Base-by-base conservation (phyloP, 1,284 basidiomycete genomes). In the Mycena sp. region DNA sequence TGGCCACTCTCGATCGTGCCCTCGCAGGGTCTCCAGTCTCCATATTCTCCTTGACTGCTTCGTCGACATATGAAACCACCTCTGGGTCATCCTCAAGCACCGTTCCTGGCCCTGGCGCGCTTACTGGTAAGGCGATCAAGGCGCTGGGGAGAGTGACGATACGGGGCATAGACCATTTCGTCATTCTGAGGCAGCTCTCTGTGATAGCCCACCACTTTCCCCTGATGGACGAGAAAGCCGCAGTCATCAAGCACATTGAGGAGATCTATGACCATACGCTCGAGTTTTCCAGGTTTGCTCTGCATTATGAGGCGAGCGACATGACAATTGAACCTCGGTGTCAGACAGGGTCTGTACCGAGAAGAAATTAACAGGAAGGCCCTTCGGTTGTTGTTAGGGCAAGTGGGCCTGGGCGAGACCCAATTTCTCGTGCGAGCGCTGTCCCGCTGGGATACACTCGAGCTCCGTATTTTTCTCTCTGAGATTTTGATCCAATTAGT, bases 361-460 rank as follows among this genome's bases (percentile, higher is more conserved):
- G 43, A 57, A 19, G 58, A 65, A 32, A 50, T 65, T 5, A 61
- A 65, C 19, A 11, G 45, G 11, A 57, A 49, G 30, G 62, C 63
- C 0, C 54, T 64, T 0, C 41, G 55, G 32, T 25, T 64, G 32
- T 26, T 67, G 11, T 50, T 64, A 1, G 54, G 50, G 9, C 65
- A 67, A 41, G 64, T 67, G 32, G 63, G 61, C 26, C 40, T 58
- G 44, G 54, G 62, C 21, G 58, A 67, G 38, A 67, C 65, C 1
- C 58, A 55, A 19, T 55, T 49, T 35, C 63, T 67, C 26, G 46
- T 67, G 4, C 53, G 59, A 6, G 65, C 55, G 3, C 55, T 67
- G 9, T 49, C 48, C 23, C 58, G 38, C 25, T 67, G 65, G 65
- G 62, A 67, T 28, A 12, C 25, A 2, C 55, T 64, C 2, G 65